phyloP scores from a whole-genome alignment of 225 moss, liverwort and hornwort species.

The Bryoerythrophyllum caledonicum region DNA sequence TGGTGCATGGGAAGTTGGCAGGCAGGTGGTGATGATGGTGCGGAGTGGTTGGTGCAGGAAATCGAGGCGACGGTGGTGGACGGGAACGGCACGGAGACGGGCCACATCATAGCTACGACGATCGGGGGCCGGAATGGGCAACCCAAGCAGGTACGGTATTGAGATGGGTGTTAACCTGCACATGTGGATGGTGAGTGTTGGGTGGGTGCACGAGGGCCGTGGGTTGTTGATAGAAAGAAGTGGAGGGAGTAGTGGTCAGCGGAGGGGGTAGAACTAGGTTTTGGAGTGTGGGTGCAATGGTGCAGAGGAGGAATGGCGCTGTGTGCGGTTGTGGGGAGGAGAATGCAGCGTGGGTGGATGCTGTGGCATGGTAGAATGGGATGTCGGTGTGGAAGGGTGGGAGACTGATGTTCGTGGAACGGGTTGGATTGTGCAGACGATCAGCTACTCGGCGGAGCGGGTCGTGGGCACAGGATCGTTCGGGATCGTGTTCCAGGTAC shows the following conservation, averaged over 20 bases:
- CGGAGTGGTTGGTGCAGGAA: constrained; percentile 54
- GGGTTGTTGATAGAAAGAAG: not conserved
- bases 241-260: not conserved
- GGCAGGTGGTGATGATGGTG: not conserved
- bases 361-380: not conserved
- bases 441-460: constrained; percentile 98
- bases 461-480: constrained; percentile 99
- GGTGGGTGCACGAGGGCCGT: not conserved
- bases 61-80: constrained; percentile 97
- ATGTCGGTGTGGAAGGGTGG: too few relatives aligned
- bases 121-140: constrained; percentile 99
- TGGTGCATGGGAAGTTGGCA: not conserved
- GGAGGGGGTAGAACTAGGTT: too few relatives aligned
- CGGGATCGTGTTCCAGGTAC: constrained; percentile 98
- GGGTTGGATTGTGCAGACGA: constrained; percentile 60
- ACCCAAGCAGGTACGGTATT: constrained; percentile 84
- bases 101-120: constrained; percentile 97
- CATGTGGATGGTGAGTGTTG: not conserved
- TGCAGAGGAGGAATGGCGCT: not conserved
- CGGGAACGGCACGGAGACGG: constrained; percentile 97
- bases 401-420: not conserved
- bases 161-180: not conserved
- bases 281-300: not conserved
- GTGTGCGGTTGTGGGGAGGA: not conserved
- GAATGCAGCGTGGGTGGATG: not conserved